Base-by-base conservation (phyloP, 1,139 yeast species). In the Geotrichum restrictum region DNA sequence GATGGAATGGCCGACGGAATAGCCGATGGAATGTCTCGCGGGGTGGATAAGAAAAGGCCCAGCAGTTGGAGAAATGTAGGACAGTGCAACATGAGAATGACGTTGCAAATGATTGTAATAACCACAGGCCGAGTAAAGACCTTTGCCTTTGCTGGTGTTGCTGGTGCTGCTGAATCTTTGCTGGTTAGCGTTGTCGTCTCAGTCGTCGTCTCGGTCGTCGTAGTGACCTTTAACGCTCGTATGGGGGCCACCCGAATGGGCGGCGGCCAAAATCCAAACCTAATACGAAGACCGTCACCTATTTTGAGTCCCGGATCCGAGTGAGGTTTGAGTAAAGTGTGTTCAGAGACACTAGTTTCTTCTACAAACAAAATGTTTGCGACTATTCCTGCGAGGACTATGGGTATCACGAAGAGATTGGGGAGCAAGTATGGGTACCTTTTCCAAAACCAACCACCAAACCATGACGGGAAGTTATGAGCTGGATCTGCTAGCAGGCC, bases 391-490 rank as follows among this genome's bases (percentile, higher is more conserved):
- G 69, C 49, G n/a, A 62, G 36, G 18, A 65, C 50, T 24, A 64
- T 48, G 1, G 66, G 49, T 7, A 81, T 74, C 19, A 82, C 80
- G 11, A 78, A 78, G n/a, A 82, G 61, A 60, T 82, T 82, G 8
- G 85, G 80, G 57, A 81, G 66, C 0, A 83, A 80, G 61, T 81
- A 82, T 0, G 87, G 87, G 60, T 73, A 73, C 34, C 64, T 67
- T 29, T 66, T 62, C 24, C 77, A 67, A 51, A 79, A 37, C 22
- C 47, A 51, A 45, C 60, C 54, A n/a, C 43, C 44, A 36, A 48
- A 41, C 21, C 39, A 19, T 13, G 52, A 42, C 1, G 69, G 68
- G 50, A 57, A 62, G 33, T 61, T 60, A 7, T 60, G 61, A 1
- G 61, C 66, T 13, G 74, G 73, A 43, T 66, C 65, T 16, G 74